Conservation (phyloP, 768 basidiomycete species). For the Rhodotorula diobovata region DNA sequence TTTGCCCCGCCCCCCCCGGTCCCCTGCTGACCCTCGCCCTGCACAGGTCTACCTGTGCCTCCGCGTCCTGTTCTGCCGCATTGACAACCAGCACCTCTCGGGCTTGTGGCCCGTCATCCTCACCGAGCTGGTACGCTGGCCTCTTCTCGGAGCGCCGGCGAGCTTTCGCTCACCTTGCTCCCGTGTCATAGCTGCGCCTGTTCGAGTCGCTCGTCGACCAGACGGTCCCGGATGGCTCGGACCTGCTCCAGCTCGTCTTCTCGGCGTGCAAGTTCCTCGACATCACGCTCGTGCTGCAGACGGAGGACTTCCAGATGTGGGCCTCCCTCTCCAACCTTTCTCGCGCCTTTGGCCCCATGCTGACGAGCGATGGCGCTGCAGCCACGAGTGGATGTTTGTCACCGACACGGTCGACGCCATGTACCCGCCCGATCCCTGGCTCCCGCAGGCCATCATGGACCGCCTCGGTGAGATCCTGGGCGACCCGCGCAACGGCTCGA, state of each 20-base stretch:
- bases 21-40: not conserved
- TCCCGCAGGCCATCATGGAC: constrained; percentile 83
- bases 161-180: not conserved
- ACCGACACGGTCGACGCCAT: constrained; percentile 95
- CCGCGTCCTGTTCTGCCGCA: constrained; percentile 79
- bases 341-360: not conserved
- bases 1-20: not conserved
- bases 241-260: constrained; percentile 73
- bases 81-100: constrained; percentile 82
- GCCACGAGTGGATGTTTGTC: constrained; percentile 96
- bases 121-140: constrained; percentile 70
- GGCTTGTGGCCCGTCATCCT: constrained; percentile 96
- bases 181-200: constrained; percentile 90
- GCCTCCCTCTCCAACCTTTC: constrained; percentile 9
- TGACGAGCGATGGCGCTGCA: constrained; percentile 40
- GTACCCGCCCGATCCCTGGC: constrained; percentile 76
- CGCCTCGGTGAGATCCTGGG: constrained; percentile 67
- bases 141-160: not conserved
- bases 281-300: constrained; percentile 83
- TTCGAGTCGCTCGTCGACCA: constrained; percentile 73
- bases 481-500: not conserved
- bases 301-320: constrained; percentile 96
- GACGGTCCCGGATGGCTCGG: constrained; percentile 73
- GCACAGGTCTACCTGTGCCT: constrained; percentile 71
- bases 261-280: constrained; percentile 93